Conservation (phyloP, 192 early-diverging fungal species). For the Martensiomyces pterosporus region DNA sequence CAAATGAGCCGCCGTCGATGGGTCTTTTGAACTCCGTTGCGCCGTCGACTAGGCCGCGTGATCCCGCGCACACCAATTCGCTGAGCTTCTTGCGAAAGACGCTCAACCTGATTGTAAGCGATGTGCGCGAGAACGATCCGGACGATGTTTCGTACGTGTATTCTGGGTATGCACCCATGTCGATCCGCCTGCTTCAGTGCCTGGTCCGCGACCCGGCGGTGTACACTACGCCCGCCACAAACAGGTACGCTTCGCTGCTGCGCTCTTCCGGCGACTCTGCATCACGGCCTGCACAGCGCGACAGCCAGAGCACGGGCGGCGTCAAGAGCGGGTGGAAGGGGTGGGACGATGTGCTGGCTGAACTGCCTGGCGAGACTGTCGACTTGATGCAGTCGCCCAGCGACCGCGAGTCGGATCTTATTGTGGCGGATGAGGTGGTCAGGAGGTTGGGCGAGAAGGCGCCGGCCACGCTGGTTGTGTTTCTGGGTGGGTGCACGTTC, state of each 20-base stretch:
- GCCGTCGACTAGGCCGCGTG: conserved; percentile 25
- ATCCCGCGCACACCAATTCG: conserved; percentile 24
- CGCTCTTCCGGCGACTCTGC: conserved; percentile 36
- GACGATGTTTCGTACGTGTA: conserved; percentile 91
- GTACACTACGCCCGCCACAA: conserved; percentile 20
- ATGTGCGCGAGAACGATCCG: conserved; percentile 79
- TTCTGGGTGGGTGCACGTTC: conserved; percentile 92
- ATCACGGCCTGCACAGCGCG: conserved; percentile 12
- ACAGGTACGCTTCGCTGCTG: conserved; percentile 42
- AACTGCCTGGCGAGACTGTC: conserved; percentile 76
- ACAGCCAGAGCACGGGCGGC: conserved; percentile 25
- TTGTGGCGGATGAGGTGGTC: conserved; percentile 14
- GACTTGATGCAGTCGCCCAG: conserved; percentile 69
- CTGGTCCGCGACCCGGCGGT: conserved; percentile 52
- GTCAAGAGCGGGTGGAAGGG: conserved; percentile 76
- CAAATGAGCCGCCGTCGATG: not conserved
- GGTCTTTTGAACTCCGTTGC: conserved; percentile 15
- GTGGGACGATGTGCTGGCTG: conserved; percentile 77
- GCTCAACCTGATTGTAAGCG: conserved; percentile 78
- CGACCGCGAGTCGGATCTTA: conserved; percentile 49
- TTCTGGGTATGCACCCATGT: conserved; percentile 90
- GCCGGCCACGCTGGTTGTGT: conserved; percentile 80
- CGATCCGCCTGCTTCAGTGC: conserved; percentile 84
- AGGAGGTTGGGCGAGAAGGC: conserved; percentile 54
- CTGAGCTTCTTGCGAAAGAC: conserved; percentile 57